Evolutionary conservation across 306 rosid species (phyloP), one percentile per base, ranked within the genome.

Genomic region (Begonia fuchsioides): DNA sequence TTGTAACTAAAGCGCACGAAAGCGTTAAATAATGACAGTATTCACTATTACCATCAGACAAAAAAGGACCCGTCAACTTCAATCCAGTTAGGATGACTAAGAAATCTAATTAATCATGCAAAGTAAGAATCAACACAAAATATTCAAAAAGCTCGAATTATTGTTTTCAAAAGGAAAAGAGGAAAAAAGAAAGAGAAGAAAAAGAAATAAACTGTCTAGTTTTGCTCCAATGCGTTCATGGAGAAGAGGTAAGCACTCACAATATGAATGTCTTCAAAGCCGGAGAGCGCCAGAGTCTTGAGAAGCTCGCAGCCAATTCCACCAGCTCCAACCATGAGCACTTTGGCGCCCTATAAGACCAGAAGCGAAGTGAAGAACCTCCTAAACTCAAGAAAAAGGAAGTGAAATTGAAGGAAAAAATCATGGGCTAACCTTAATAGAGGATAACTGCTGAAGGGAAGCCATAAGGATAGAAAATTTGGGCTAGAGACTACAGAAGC

Each of bases 291-390:
- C 32, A 92, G 85, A 50, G 96, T 92, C 66, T 92, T 92, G 61
- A 92, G 85, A 10, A 92, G 83, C 76, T 92, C 98, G 68, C 98
- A 92, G 35, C 98, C 98, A 65, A 92, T 92, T 63, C 98, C 98
- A 49, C 98, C 98, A 6, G 98, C 98, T 15, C 98, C 98, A 49
- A 92, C 98, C 96, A 92, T 85, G 15, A 92, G 94, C 60, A 85
- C 96, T 62, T 73, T 92, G 32, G 96, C 76, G 55, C 76, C 87
- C 98, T 85, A 58, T 14, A 68, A 61, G 50, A 16, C 6, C 14
- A 15, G 13, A 41, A 41, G n/a, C 6, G 14, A n/a, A n/a, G 2
- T 0, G 35, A 44, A 47, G 39, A n/a, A 17, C 51, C 1, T 1
- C 16, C 57, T 51, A 52, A 44, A 32, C 2, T 8, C 13, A 0